Evolutionary conservation across 1,284 basidiomycete species (phyloP).

Genomic region (Earliella scabrosa): DNA sequence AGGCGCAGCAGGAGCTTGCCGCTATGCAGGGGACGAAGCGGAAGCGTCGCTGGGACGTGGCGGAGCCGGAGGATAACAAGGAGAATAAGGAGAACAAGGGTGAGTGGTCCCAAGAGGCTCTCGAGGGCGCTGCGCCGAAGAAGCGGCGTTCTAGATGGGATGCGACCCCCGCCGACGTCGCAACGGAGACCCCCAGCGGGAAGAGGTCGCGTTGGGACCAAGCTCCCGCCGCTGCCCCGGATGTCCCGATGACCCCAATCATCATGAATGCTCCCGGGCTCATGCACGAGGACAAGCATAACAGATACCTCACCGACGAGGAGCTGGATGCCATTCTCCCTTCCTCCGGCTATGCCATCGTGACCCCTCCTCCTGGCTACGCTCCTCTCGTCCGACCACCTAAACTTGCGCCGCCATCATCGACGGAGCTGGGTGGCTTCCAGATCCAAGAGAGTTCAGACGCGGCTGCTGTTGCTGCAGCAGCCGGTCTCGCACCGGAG

Average conservation of each 20-base stretch:
- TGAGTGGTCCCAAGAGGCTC: slow-evolving; percentile 76
- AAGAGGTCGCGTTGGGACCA: slow-evolving; percentile 98
- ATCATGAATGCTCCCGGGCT: slow-evolving; percentile 86
- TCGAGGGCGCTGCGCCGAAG: slow-evolving; percentile 77
- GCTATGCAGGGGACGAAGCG: slow-evolving; percentile 70
- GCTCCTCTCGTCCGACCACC: slow-evolving; percentile 82
- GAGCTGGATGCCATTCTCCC: slow-evolving; percentile 94
- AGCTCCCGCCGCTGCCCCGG: slow-evolving; percentile 63
- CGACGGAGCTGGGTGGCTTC: slow-evolving; percentile 84
- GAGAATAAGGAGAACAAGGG: slow-evolving; percentile 61
- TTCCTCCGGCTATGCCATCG: slow-evolving; percentile 86
- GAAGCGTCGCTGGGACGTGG: slow-evolving; percentile 88
- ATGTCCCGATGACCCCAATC: slow-evolving; percentile 72
- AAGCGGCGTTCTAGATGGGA: slow-evolving; percentile 96
- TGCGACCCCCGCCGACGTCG: slow-evolving; percentile 78
- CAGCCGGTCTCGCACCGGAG: slow-evolving; percentile 91
- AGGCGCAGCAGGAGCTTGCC: slow-evolving; percentile 68
- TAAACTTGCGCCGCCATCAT: slow-evolving; percentile 76
- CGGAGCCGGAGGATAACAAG: slow-evolving; percentile 64
- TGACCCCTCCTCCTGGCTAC: slow-evolving; percentile 94
- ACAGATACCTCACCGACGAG: slow-evolving; percentile 93
- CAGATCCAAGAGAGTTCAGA: slow-evolving; percentile 96
- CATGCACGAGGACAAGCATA: slow-evolving; percentile 91
- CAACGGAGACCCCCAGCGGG: slow-evolving; percentile 57
- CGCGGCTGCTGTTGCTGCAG: slow-evolving; percentile 84